Conservation (phyloP, 148 eudicot species). For the Spergularia bocconei region DNA sequence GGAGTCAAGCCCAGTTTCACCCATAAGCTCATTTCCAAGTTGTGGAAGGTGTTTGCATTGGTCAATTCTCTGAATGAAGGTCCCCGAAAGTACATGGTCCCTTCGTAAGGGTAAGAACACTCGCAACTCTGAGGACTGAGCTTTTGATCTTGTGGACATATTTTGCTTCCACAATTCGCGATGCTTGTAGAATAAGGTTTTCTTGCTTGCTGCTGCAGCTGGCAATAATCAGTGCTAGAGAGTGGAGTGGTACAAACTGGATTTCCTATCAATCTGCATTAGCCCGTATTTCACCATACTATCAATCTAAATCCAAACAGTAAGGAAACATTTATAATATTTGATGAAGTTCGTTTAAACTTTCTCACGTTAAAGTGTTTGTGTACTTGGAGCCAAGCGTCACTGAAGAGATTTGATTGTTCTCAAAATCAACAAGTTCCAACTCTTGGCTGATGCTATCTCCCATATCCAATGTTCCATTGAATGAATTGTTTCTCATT, state of each 20-base stretch:
- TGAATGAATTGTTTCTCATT: conserved; percentile 70
- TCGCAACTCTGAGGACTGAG: conserved; percentile 82
- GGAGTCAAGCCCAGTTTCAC: conserved; percentile 61
- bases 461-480: conserved; percentile 66
- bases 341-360: conserved; percentile 9
- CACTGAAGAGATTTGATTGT: conserved; percentile 65
- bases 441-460: conserved; percentile 61
- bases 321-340: neutral
- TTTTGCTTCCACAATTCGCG: conserved; percentile 60
- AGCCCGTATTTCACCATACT: neutral
- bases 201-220: conserved; percentile 39
- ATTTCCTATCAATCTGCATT: conserved; percentile 67
- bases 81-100: conserved; percentile 73
- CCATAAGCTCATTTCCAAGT: conserved; percentile 82
- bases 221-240: conserved; percentile 56
- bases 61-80: conserved; percentile 72
- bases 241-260: conserved; percentile 61
- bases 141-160: conserved; percentile 55
- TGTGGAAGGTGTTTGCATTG: conserved; percentile 56
- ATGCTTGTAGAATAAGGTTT: conserved; percentile 78
- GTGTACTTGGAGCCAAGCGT: conserved; percentile 65
- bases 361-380: conserved; percentile 67
- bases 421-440: conserved; percentile 72
- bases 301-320: neutral
- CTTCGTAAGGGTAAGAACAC: conserved; percentile 85